Evolutionary conservation across 164 flowering plant genomes (phyloP), one percentile per base, ranked within the genome.

Genomic region (Houttuynia cordata): DNA sequence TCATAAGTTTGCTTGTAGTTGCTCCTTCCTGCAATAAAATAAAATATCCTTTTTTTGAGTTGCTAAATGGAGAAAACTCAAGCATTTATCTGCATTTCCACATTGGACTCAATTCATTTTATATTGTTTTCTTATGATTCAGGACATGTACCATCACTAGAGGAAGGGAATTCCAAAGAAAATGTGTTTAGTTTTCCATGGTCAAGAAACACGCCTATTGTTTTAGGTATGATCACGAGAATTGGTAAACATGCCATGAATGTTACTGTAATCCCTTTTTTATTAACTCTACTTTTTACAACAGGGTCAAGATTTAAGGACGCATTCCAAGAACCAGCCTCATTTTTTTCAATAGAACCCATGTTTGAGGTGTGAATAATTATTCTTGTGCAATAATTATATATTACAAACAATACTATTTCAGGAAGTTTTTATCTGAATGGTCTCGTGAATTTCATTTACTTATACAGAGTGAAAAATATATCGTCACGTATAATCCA

Each of bases 261-360:
- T 17, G 14, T 49, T 56, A 42, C 8, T 40, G 9, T 8, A 40
- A 45, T 22, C 21, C 9, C 37, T 50, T 15, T 41, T 50, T 69
- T 6, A 67, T 68, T 14, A 14, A 59, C 25, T 62, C 40, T 60
- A 45, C 14, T 45, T 45, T 45, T 45, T 17, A 70, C 63, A 72
- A 54, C 77, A 94, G 99, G 95, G 62, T 66, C 95, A 19, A 81
- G 96, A 75, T 87, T 91, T 71, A 91, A 78, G 73, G 99, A 94
- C 66, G 99, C 99, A 34, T 91, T 91, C 67, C 95, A 88, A 64
- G 99, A 91, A 50, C 86, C 97, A 45, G 73, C 72, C 68, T 79
- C 92, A 65, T 91, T 80, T 78, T 74, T 85, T 59, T 73, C 88
- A 24, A 64, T 91, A 59, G 78, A 85, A 66, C 97, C 96, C 53